A percentile compares a stretch with the other conserved stretches of the same genome.
Conservation (phyloP, 768 basidiomycete genomes). For the Leucosporidium creatinivorum region DNA sequence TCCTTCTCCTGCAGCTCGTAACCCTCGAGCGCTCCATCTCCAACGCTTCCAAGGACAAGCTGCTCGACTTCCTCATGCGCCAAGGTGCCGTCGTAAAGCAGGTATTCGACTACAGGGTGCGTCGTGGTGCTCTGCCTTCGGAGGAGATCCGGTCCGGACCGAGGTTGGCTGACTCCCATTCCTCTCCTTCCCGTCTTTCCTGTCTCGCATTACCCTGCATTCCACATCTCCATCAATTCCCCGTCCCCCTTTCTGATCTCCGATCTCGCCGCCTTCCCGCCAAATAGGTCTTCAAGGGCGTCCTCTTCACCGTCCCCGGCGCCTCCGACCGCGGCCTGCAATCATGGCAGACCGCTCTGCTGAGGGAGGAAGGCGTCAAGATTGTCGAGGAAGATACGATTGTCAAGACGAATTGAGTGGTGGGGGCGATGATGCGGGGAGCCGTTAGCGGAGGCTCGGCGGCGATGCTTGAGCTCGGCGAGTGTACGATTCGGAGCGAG, state of each 20-base stretch:
- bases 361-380: slow-evolving; percentile 20
- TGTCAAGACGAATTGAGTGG: slow-evolving; percentile 9
- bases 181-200: too few relatives aligned
- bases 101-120: slow-evolving; percentile 18
- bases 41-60: slow-evolving; percentile 22
- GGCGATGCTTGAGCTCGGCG: too few relatives aligned
- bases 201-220: too few relatives aligned
- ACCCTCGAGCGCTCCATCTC: slow-evolving; percentile 21
- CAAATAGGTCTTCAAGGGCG: slow-evolving; percentile 29
- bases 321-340: slow-evolving; percentile 7
- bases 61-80: slow-evolving; percentile 20
- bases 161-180: too few relatives aligned
- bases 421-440: too few relatives aligned
- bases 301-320: slow-evolving; percentile 18
- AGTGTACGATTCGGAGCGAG: too few relatives aligned
- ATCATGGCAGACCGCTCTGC: slow-evolving; percentile 7
- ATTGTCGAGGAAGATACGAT: slow-evolving; percentile 21
- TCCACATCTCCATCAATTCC: too few relatives aligned
- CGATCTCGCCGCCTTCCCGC: too few relatives aligned
- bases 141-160: too few relatives aligned
- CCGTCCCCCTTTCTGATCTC: too few relatives aligned
- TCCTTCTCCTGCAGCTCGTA: background rate
- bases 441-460: too few relatives aligned
- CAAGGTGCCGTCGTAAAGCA: slow-evolving; percentile 22
- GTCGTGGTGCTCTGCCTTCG: too few relatives aligned